Percentiles rank a stretch among this genome's conserved stretches.
Conservation (phyloP, 257 asterid species). For the Paraleonurus japonicus region DNA sequence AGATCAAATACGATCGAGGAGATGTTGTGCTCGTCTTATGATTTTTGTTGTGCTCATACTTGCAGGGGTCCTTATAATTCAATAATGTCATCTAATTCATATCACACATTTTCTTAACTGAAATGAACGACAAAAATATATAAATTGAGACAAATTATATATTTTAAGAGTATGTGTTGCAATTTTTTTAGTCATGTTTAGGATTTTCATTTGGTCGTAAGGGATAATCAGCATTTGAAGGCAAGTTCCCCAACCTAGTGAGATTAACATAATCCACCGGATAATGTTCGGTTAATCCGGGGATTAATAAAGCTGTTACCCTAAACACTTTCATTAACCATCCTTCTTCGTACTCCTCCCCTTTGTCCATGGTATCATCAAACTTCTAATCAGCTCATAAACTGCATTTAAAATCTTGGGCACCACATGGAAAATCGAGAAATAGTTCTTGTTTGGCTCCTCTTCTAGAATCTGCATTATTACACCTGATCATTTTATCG, state of each 20-base stretch:
- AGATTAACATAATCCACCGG: slow-evolving; percentile 58
- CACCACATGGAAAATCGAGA: slow-evolving; percentile 41
- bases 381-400: slow-evolving; percentile 56
- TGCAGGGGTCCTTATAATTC: too few relatives aligned
- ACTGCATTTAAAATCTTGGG: slow-evolving; percentile 52
- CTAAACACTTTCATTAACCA: slow-evolving; percentile 44
- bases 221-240: neutral
- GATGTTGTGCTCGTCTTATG: too few relatives aligned
- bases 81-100: too few relatives aligned
- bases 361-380: slow-evolving; percentile 40
- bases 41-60: too few relatives aligned
- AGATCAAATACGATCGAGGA: too few relatives aligned
- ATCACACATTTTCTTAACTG: too few relatives aligned
- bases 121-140: too few relatives aligned
- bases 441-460: slow-evolving; percentile 77
- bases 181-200: neutral
- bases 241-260: slow-evolving; percentile 45
- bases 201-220: slow-evolving; percentile 1
- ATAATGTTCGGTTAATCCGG: slow-evolving; percentile 55
- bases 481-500: too few relatives aligned
- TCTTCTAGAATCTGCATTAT: slow-evolving; percentile 51
- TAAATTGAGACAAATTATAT: too few relatives aligned
- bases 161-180: too few relatives aligned
- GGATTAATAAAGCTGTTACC: slow-evolving; percentile 39
- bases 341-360: slow-evolving; percentile 56